Evolutionary conservation across 2,329 filamentous ascomycete genomes (phyloP), one percentile per base, ranked within the genome.

Genomic region (Clathrospora elynae): DNA sequence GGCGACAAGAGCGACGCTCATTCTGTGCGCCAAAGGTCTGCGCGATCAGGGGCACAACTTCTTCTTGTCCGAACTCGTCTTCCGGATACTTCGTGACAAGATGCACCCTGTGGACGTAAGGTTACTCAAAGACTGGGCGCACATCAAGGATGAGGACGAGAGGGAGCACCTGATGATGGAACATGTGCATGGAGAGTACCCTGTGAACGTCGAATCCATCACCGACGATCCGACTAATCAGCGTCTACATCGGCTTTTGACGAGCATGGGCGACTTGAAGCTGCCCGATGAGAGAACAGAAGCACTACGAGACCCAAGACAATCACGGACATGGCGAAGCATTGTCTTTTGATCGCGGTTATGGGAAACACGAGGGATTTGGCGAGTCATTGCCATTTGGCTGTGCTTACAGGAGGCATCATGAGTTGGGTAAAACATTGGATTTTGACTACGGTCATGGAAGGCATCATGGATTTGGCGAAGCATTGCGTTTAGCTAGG

Each of bases 21-120:
- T 48, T 14, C 17, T 51, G 12, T 51, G 43, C 22, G 43, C 31
- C 17, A 51, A 47, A 24, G 43, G 38, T 4, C 33, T 51, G 24
- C 28, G 25, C 17, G 43, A 43, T n/a, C 43, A 51, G 23, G 31
- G 47, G 14, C 37, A n/a, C 1, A 44, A 39, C 35, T 39, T 39
- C 29, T 44, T 18, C 16, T 18, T 48, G 5, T 20, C 43, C 12
- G 38, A 51, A 18, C 25, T 34, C 7, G 33, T 47, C 2, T 50
- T 35, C n/a, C 43, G 38, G 3, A 35, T 50, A 6, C 11, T 47
- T 6, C 32, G 34, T 16, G 47, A 50, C 26, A 31, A 34, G 6
- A 50, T 47, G 47, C 22, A 33, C 12, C 22, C 26, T 1, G 43
- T 39, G 10, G 47, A 47, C 19, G 19, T 36, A 7, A 23, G 23